Evolutionary conservation across 2,329 filamentous ascomycete species (phyloP), one percentile per base, ranked within the genome.

Genomic region (Verticillium isaacii): DNA sequence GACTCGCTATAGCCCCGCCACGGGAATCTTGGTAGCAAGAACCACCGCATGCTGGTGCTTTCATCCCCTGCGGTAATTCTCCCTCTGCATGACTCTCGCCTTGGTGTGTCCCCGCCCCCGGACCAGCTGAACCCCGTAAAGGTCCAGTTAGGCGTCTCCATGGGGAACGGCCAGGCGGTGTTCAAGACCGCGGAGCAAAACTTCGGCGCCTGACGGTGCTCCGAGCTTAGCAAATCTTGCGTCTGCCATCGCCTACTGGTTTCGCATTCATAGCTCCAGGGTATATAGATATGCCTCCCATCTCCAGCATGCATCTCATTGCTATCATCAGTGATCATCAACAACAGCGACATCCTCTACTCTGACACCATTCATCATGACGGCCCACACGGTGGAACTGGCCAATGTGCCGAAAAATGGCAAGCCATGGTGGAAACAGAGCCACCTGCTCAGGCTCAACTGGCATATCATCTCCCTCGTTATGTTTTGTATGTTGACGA

Each of bases 401-500:
- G 39, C 39, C 15, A 45, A 45, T n/a, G 39, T 45, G 39, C 39
- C 39, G 2, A 45, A 45, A 14, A 71, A 77, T 57, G 66, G 71
- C 45, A 72, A 70, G 50, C 71, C 72, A 23, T 82, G 80, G 80
- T 80, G 74, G 61, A 72, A 73, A 14, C 68, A 72, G 3, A 70
- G 74, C 1, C 77, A 81, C 69, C 68, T 82, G 1, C 65, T 80
- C 11, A 69, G 73, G 45, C 72, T 82, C 9, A 81, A 82, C 59
- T 66, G 80, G 9, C 78, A 5, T 73, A 77, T 65, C 67, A 72
- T 12, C 65, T 76, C 11, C n/a, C 67, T 5, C 67, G 73, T 63
- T 57, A 6, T 76, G 32, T 72, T 72, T 0, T 57, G 56, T 57
- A 39, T 23, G 56, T 36, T 25, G 12, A n/a, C 34, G n/a, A 9